A percentile compares a stretch with the other conserved stretches of the same genome.
Evolutionary conservation across 176 grass and related monocot species (phyloP).

Genomic region (Rhynchospora breviuscula): DNA sequence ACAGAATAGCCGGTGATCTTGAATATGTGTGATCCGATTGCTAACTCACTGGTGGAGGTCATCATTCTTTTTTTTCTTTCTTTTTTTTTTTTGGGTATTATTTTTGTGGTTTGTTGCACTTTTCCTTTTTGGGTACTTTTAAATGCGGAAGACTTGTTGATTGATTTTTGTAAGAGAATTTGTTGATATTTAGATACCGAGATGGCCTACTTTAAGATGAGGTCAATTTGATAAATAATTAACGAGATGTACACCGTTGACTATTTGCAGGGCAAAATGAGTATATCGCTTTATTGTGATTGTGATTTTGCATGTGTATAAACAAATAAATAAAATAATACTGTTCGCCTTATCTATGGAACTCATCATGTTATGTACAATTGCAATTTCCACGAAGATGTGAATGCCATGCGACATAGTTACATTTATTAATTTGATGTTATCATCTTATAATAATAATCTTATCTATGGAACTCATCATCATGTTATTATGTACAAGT

Average conservation of each 20-base stretch:
- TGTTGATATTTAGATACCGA: neutral
- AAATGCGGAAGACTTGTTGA: neutral
- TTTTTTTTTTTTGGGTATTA: neutral
- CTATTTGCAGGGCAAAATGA: too few relatives aligned
- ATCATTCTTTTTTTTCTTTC: neutral
- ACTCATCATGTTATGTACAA: neutral
- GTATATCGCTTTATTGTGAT: too few relatives aligned
- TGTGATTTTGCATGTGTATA: too few relatives aligned
- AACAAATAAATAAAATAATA: too few relatives aligned
- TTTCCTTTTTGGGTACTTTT: neutral
- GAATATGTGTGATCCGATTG: constrained; percentile 15
- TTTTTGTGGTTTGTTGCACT: neutral
- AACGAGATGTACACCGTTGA: too few relatives aligned
- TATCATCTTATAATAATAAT: too few relatives aligned
- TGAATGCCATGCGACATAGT: neutral
- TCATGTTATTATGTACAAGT: too few relatives aligned
- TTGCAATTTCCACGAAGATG: neutral
- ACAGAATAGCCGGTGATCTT: constrained; percentile 15
- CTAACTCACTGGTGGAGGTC: neutral
- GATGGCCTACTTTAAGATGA: neutral
- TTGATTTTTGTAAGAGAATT: neutral
- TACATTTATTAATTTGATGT: too few relatives aligned
- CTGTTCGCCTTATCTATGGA: too few relatives aligned
- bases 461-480: too few relatives aligned
- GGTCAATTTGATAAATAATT: too few relatives aligned